These are phyloP conservation scores for Phytophthora citricola DNA, from an alignment of 352 stramenopile species.

Conservation along the genomic window DNA sequence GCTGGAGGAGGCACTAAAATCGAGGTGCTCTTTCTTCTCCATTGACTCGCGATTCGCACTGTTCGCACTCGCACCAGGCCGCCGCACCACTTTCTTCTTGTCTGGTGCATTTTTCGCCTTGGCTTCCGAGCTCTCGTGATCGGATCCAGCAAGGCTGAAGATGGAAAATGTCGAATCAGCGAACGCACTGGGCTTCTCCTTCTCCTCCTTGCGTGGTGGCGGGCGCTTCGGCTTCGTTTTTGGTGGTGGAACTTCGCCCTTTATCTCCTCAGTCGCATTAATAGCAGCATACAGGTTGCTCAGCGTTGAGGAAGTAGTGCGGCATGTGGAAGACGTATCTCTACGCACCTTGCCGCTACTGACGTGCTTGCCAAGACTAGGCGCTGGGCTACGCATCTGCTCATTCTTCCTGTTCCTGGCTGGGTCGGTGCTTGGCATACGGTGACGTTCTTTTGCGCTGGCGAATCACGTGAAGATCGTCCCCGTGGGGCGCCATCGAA, in stretches of 20 bases:
- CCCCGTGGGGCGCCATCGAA: slow-evolving; percentile 18
- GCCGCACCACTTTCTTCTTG: slow-evolving; percentile 22
- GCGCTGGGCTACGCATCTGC: slow-evolving; percentile 22
- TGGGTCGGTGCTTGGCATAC: slow-evolving; percentile 10
- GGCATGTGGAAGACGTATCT: slow-evolving; percentile 39
- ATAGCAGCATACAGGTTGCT: slow-evolving; percentile 39
- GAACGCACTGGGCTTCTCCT: slow-evolving; percentile 32
- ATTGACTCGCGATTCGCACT: slow-evolving; percentile 24
- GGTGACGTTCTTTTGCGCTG: slow-evolving; percentile 23
- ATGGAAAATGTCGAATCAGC: slow-evolving; percentile 49
- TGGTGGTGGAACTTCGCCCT: slow-evolving; percentile 11
- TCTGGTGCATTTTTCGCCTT: slow-evolving; percentile 18
- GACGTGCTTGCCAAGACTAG: slow-evolving; percentile 17
- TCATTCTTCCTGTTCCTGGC: slow-evolving; percentile 23
- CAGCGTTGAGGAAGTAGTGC: slow-evolving; percentile 41
- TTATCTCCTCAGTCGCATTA: slow-evolving; percentile 25
- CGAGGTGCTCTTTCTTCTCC: slow-evolving; percentile 47
- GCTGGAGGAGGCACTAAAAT: slow-evolving; percentile 47
- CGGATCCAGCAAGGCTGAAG: slow-evolving; percentile 46
- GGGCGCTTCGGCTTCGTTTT: slow-evolving; percentile 25
- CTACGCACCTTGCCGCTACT: slow-evolving; percentile 24
- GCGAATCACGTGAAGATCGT: slow-evolving; percentile 21
- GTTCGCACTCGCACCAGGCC: slow-evolving; percentile 6
- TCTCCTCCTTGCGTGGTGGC: slow-evolving; percentile 21
- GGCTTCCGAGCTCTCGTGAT: slow-evolving; percentile 51